A percentile compares a stretch with the other conserved stretches of the same genome.
Conservation (phyloP, 257 asterid genomes). For the Haberlea rhodopensis region DNA sequence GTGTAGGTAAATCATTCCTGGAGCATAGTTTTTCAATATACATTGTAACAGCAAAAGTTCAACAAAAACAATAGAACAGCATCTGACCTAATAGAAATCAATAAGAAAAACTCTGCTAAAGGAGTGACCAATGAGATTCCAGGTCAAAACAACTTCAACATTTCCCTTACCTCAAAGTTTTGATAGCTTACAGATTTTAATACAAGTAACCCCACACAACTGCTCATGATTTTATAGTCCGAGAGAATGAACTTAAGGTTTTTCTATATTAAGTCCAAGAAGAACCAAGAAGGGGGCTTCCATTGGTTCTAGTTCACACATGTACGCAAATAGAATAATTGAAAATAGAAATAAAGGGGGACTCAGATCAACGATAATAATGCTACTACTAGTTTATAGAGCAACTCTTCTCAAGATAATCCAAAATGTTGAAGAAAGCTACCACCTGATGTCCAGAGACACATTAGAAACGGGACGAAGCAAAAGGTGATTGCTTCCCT, state of each 20-base stretch:
- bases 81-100: neutral
- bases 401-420: neutral
- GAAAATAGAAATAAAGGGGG: neutral
- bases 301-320: neutral
- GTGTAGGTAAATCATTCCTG: conserved; percentile 52
- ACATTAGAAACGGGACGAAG: neutral
- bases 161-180: neutral
- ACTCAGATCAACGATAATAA: neutral
- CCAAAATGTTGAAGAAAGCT: too few species aligned
- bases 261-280: too few species aligned
- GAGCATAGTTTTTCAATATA: neutral
- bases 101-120: neutral
- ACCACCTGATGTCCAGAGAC: neutral
- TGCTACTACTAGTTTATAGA: too few species aligned
- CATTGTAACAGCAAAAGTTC: too few species aligned
- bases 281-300: too few species aligned
- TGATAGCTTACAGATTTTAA: neutral
- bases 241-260: neutral
- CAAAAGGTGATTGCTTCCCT: neutral
- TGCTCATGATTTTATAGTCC: neutral
- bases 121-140: neutral
- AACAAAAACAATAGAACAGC: neutral
- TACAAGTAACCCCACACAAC: neutral
- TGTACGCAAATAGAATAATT: neutral
- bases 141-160: neutral